Evolutionary conservation across 225 moss, liverwort and hornwort genomes (phyloP), one percentile per base, ranked within the genome.

Genomic region (Sphagnum contortum): DNA sequence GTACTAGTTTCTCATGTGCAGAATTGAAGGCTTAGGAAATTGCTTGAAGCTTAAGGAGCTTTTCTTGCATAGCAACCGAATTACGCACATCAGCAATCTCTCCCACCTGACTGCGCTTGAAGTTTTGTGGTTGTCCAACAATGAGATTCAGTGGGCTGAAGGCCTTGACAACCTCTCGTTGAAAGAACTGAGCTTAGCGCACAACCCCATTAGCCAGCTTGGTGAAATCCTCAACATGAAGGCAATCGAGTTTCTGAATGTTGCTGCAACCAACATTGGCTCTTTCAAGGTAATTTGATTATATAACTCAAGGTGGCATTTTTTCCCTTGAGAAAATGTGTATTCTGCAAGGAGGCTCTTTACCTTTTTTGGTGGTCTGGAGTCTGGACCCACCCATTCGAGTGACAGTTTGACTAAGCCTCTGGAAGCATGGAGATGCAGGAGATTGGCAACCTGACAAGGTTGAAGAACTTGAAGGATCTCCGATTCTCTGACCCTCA

Each of bases 111-210:
- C 62, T 45, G 75, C 73, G 61, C 89, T 98, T 12, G 78, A 88
- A 74, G 93, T 98, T 67, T 64, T 98, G 13, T 98, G 98, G 98
- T 75, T 98, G 63, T 90, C 98, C 66, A 98, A 93, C 55, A 98
- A 98, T 73, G 81, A 81, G 65, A 93, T 98, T 54, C 76, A 79
- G 57, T 82, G 70, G 53, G 98, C 91, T 63, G 98, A 98, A 5
- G 93, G 92, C 60, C 80, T 98, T 60, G 93, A 91, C 5, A 82
- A 91, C 61, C 69, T 98, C 46, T 82, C 72, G 60, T 59, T 98
- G 51, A 91, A 87, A 71, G 98, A 98, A 70, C 83, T 98, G 9
- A 98, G 90, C 56, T 69, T 98, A 51, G 98, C 98, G 44, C 83
- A 80, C 62, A 98, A 98, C 74, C 93, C 98, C 4, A 76, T 98